Percentiles rank a stretch among this genome's conserved stretches.
These are phyloP conservation scores for Starmera stellimalicola DNA, from an alignment of 1,139 yeast species.

Conservation along the genomic window DNA sequence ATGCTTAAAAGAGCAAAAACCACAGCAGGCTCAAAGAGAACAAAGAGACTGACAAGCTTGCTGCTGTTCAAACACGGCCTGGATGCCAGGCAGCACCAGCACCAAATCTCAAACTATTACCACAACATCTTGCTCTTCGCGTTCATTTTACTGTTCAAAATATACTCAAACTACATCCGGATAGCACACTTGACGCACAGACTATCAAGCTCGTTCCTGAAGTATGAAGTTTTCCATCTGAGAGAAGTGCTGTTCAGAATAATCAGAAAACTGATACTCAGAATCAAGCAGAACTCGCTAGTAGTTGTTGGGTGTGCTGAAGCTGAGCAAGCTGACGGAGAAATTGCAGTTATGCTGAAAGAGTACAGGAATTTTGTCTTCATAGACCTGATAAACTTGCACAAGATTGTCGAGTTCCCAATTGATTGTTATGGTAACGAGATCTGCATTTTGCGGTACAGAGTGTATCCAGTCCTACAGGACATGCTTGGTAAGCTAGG, in stretches of 20 bases:
- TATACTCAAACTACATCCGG: background rate
- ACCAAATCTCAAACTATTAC: too few relatives aligned
- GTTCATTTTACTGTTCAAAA: slow-evolving; percentile 1
- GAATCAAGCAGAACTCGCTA: background rate
- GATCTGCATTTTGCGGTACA: background rate
- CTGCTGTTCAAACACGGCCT: too few relatives aligned
- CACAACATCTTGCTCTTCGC: background rate
- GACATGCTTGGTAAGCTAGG: background rate
- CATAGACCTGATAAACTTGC: background rate
- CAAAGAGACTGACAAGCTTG: too few relatives aligned
- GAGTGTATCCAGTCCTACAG: background rate
- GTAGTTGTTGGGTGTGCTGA: too few relatives aligned
- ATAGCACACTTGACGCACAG: background rate
- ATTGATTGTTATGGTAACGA: slow-evolving; percentile 2
- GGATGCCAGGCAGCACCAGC: too few relatives aligned
- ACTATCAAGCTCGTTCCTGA: background rate
- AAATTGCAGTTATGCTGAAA: background rate
- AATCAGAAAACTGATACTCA: background rate
- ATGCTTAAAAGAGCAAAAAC: too few relatives aligned
- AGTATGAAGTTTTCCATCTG: background rate
- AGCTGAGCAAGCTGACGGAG: too few relatives aligned
- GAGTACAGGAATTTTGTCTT: slow-evolving; percentile 1
- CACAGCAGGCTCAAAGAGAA: too few relatives aligned
- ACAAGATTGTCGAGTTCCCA: background rate
- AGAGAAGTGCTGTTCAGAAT: background rate